A percentile compares a stretch with the other conserved stretches of the same genome.
Evolutionary conservation across 257 asterid genomes (phyloP).

Genomic region (Ehretia macrophylla): DNA sequence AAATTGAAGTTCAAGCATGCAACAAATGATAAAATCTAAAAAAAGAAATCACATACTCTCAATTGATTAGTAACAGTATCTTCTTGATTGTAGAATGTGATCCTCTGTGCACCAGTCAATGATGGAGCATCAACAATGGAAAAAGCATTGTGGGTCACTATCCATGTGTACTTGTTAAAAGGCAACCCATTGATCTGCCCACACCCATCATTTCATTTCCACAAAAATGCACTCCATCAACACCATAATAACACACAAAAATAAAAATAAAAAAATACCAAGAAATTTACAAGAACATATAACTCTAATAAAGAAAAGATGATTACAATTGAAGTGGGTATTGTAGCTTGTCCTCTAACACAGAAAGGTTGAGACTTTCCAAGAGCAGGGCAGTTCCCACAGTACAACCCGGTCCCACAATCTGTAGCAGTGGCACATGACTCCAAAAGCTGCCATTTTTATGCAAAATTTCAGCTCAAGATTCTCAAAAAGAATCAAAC

Average conservation of each 20-base stretch:
- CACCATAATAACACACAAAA: neutral
- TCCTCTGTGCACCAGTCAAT: conserved; percentile 66
- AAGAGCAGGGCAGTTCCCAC: conserved; percentile 80
- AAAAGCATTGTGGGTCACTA: conserved; percentile 90
- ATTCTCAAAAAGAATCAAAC: conserved; percentile 4
- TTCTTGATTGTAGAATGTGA: conserved; percentile 93
- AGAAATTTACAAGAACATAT: neutral
- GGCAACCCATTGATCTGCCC: conserved; percentile 74
- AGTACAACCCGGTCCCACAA: conserved; percentile 77
- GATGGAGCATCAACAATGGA: conserved; percentile 86
- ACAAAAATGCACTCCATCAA: neutral
- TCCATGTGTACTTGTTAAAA: conserved; percentile 93
- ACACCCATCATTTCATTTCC: neutral
- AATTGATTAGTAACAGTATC: conserved; percentile 89
- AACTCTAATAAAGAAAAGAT: neutral
- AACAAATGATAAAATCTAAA: neutral
- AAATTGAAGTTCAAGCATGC: neutral
- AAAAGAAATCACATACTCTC: conserved; percentile 41
- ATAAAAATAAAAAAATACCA: too few species aligned
- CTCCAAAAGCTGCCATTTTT: conserved; percentile 56
- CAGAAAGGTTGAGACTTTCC: conserved; percentile 76
- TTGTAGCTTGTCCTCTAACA: conserved; percentile 76
- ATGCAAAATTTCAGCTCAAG: conserved; percentile 23
- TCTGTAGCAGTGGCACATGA: conserved; percentile 68
- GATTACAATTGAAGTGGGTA: conserved; percentile 69